These are phyloP conservation scores for Viridothelium virens DNA, from an alignment of 495 filamentous ascomycete genomes.

Conservation along the genomic window DNA sequence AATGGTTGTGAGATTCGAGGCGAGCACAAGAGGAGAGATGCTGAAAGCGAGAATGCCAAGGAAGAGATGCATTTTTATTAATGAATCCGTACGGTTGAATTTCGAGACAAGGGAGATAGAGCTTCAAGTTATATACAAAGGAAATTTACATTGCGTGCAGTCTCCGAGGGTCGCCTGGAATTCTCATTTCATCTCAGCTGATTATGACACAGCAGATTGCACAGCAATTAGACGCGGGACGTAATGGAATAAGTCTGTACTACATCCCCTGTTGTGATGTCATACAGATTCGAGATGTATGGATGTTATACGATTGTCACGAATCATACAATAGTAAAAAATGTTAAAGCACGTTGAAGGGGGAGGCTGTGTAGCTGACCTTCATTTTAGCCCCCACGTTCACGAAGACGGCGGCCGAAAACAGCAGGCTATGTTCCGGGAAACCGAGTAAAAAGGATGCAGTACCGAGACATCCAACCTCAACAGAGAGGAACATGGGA, in stretches of 20 bases:
- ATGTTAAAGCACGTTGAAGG: constrained; percentile 2
- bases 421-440: constrained; percentile 5
- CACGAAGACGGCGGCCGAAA: neutral
- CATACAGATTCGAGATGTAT: neutral
- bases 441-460: neutral
- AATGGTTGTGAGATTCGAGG: constrained; percentile 5
- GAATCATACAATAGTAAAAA: constrained; percentile 1
- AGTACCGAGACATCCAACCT: neutral
- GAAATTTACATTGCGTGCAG: neutral
- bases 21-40: constrained; percentile 1
- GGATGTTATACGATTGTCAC: constrained; percentile 2
- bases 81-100: constrained; percentile 3
- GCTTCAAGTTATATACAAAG: constrained; percentile 1
- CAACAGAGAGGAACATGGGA: neutral
- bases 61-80: neutral
- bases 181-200: neutral
- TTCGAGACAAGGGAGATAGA: neutral
- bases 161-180: neutral
- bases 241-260: too few species aligned
- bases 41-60: constrained; percentile 10
- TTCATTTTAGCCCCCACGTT: neutral
- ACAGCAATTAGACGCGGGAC: too few species aligned
- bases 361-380: constrained; percentile 11
- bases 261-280: too few species aligned
- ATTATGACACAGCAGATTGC: too few species aligned